Base-by-base conservation (phyloP, 345 rosid genomes). In the Carallia pectinifolia region DNA sequence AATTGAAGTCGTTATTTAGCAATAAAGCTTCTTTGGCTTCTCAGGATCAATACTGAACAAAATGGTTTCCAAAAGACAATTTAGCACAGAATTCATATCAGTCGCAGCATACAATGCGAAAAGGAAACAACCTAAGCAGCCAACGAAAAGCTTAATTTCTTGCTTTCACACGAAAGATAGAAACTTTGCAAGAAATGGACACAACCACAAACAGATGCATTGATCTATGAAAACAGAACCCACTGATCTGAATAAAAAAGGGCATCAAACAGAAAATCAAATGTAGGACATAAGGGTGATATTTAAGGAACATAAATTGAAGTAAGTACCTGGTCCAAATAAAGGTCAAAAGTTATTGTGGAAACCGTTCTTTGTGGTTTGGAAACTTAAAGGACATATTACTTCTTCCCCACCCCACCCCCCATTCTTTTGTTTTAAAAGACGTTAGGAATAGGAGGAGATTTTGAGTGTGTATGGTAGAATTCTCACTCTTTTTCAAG, bases 311-410 rank as follows among this genome's bases (percentile, higher is more conserved):
- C 10, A 5, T 4, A 13, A 6, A 58, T 30, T 4, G 6, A 50
- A 15, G 13, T 54, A 19, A 31, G 23, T 40, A 64, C 75, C 69
- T 71, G 63, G 12, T 56, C 23, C 18, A 53, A 50, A 38, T 23
- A 62, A 37, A 69, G 38, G 61, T 6, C 13, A 15, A 29, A 18
- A 3, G 6, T 61, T 12, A 9, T 19, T 54, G 63, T 3, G 58
- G 61, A 34, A 5, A 55, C 4, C 30, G 3, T 8, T 54, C 38
- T 58, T 2, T 2, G 34, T 40, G 18, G 16, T 6, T 61, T 66
- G 33, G 33, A n/a, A 33, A 40, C 44, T 58, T 7, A 65, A 6
- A 18, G 17, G 58, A 58, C 8, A 23, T 23, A 23, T 23, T 23
- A 23, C 23, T 23, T 23, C 23, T 23, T 23, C 23, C 23, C 23